Conservation (phyloP, 257 asterid species). For the Vinca minor region DNA sequence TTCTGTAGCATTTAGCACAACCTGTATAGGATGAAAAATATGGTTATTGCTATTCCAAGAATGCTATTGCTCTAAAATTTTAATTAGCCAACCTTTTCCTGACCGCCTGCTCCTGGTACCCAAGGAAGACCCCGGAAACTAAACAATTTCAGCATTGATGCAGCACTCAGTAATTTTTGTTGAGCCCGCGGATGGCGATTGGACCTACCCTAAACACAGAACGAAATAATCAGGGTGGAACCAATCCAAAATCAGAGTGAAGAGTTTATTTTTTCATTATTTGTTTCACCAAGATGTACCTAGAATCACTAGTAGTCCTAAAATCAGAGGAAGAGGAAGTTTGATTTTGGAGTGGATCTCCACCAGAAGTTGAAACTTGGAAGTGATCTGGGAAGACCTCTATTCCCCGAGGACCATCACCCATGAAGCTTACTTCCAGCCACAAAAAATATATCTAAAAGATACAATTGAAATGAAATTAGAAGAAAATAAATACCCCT, state of each 20-base stretch:
- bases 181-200: slow-evolving; percentile 33
- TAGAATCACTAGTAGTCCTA: too few relatives aligned
- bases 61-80: not conserved
- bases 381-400: slow-evolving; percentile 49
- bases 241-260: slow-evolving; percentile 11
- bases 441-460: slow-evolving; percentile 19
- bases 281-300: slow-evolving; percentile 27
- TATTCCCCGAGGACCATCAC: slow-evolving; percentile 69
- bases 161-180: slow-evolving; percentile 38
- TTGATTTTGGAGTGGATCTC: slow-evolving; percentile 29
- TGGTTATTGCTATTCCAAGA: not conserved
- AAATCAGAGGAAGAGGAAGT: slow-evolving; percentile 27
- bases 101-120: slow-evolving; percentile 58
- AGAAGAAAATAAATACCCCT: not conserved
- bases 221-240: slow-evolving; percentile 5
- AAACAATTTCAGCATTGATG: slow-evolving; percentile 73
- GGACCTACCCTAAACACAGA: slow-evolving; percentile 39
- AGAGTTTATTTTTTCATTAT: not conserved
- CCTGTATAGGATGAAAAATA: slow-evolving; percentile 32
- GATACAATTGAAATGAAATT: not conserved
- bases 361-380: slow-evolving; percentile 40
- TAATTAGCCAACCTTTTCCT: slow-evolving; percentile 55
- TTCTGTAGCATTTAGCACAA: slow-evolving; percentile 69
- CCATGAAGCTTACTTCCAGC: slow-evolving; percentile 43
- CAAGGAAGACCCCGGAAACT: slow-evolving; percentile 63